Evolutionary conservation across 2,329 filamentous ascomycete genomes (phyloP), one percentile per base, ranked within the genome.

Genomic region (Colletotrichum lini): DNA sequence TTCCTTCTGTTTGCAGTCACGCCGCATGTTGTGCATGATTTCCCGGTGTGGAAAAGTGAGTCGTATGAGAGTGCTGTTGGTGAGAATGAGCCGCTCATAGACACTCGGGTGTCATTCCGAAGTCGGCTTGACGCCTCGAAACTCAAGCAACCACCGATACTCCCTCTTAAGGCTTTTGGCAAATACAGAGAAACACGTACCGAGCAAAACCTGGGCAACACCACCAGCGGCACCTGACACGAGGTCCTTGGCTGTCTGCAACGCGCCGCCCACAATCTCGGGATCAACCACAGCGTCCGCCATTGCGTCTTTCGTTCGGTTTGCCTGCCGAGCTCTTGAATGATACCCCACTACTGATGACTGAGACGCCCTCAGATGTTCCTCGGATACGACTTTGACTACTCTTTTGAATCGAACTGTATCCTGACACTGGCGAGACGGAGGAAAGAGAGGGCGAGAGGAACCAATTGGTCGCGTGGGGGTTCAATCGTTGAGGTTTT

Each of bases 31-130:
- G 21, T 2, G 12, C n/a, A 0, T n/a, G 15, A 26, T 38, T 42
- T 42, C 21, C 42, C 23, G 64, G 52, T 7, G 12, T 35, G 7
- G 13, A 13, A 9, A 9, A 15, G 38, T 3, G 16, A 3, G n/a
- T 35, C 21, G n/a, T 21, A 18, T 40, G 58, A 63, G 54, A 96
- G 83, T 64, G 96, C 35, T 96, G 74, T 90, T 92, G 63, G 89
- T 87, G 87, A 98, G 97, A 76, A 93, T 89, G 26, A 88, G 91
- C 15, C n/a, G 35, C 54, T 18, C 38, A 23, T 63, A 38, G 93
- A 93, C 15, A 96, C 98, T 83, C 98, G 96, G 61, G 98, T 88
- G 66, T 96, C 93, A 98, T 96, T 86, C 98, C 98, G 85, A 99
- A 92, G 74, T 98, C 98, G 86, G 98, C 95, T 92, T 91, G 70